Evolutionary conservation across 352 stramenopile genomes (phyloP), one percentile per base, ranked within the genome.

Genomic region (Peronospora farinosa): DNA sequence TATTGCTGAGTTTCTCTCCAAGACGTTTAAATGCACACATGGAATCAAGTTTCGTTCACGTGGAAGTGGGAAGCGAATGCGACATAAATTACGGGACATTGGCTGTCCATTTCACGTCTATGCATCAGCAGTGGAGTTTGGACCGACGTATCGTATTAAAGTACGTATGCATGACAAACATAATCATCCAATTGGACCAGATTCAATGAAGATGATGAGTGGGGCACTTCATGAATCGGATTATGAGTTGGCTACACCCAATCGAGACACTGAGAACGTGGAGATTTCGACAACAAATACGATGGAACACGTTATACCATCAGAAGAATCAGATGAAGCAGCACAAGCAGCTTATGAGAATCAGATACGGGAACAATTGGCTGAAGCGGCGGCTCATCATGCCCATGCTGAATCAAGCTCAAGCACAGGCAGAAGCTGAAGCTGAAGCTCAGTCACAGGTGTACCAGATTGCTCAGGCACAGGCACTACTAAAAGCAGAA

Each of bases 11-110:
- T 90, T 78, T 49, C 44, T 88, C 27, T 86, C 72, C 53, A 90
- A 90, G 63, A 90, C 79, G 7, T 90, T 85, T 58, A 90, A 90
- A 52, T 90, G 79, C 54, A 88, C 79, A 32, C 79, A 90, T 47
- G 79, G 79, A 40, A 90, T 90, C 54, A 88, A 88, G 63, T 90
- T 90, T 47, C 79, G 79, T 10, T 72, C 76, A 27, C 72, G 79
- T 23, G 74, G 79, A 25, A 86, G 68, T 13, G 79, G 79, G 36
- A 86, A 86, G 47, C 70, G 79, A 0, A 44, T 79, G 52, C 72
- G 79, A 0, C 76, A 88, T 54, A 88, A 86, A 38, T 50, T 78
- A 32, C 68, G 79, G 13, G 72, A 90, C 56, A 82, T 88, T 43
- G 74, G 74, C 35, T 90, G 79, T 35, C 79, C 76, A 3, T 90